Conservation (phyloP, 179 eudicot species). For the Silene noctiflora region DNA sequence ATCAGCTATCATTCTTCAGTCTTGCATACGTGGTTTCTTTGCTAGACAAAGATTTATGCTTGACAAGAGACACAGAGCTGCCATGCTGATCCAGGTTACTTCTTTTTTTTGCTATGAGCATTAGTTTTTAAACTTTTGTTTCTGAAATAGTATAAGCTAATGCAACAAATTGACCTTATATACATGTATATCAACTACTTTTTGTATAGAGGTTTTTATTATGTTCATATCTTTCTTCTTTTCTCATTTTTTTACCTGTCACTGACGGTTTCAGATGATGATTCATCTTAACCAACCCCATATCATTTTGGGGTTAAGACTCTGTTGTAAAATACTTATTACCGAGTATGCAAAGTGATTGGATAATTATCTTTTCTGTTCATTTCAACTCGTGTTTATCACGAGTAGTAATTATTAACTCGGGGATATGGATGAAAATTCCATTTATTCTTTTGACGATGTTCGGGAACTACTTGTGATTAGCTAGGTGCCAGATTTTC, state of each 20-base stretch:
- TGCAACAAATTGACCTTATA: not conserved
- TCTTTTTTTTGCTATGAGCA: slow-evolving; percentile 1
- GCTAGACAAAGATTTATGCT: slow-evolving; percentile 57
- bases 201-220: not conserved
- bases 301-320: not conserved
- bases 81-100: slow-evolving; percentile 74
- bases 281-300: not conserved
- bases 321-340: not conserved
- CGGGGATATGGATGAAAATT: not conserved
- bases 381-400: not conserved
- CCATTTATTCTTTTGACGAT: not conserved
- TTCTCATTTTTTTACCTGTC: not conserved
- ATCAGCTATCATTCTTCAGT: slow-evolving; percentile 56
- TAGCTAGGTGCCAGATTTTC: not conserved
- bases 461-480: not conserved
- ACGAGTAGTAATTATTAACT: not conserved
- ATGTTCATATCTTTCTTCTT: not conserved
- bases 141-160: slow-evolving; percentile 4
- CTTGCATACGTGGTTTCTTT: slow-evolving; percentile 65
- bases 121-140: not conserved
- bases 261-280: not conserved
- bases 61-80: slow-evolving; percentile 69
- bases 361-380: not conserved
- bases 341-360: not conserved
- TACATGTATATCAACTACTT: not conserved